Evolutionary conservation across 768 basidiomycete species (phyloP), one percentile per base, ranked within the genome.

Genomic region (Boletus vinaceobasis): DNA sequence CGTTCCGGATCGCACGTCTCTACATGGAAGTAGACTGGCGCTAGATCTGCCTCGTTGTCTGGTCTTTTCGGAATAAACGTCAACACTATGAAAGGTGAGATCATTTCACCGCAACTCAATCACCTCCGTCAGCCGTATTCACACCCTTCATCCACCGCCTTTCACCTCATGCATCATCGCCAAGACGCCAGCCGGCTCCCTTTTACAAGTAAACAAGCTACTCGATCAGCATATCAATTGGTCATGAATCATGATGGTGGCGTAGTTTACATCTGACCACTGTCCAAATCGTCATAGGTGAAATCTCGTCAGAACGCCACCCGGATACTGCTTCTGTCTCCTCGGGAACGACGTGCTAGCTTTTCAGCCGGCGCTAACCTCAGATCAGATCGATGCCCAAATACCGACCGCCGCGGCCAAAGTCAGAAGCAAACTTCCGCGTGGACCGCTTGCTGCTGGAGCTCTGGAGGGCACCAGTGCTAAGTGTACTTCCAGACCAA

Each of bases 191-290:
- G 4, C 37, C 33, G 23, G 3, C 51, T 50, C 58, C 61, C 51
- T 50, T 50, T 57, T 58, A 37, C 50, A 52, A 39, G 48, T 7
- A 45, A 43, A n/a, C 32, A 15, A 42, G 33, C 33, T 29, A 35
- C 51, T 52, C 17, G 49, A 56, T 51, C 31, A 4, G 19, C 23
- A 23, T 33, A 38, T 46, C 43, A n/a, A 60, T 53, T 49, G 53
- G 58, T 49, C 52, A 60, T 31, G n/a, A n/a, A n/a, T n/a, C n/a
- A n/a, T n/a, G n/a, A n/a, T n/a, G 39, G 62, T 58, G 62, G 58
- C 56, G 54, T 53, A 32, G 8, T 45, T 38, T 39, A 57, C 53
- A 57, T 57, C 50, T 56, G 23, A 9, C 43, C 55, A 32, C 35
- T 14, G 26, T 55, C 49, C 39, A 32, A 52, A 47, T 50, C 14